A percentile compares a stretch with the other conserved stretches of the same genome.
Conservation (phyloP, 441 rosid genomes). For the Erodium trifolium region DNA sequence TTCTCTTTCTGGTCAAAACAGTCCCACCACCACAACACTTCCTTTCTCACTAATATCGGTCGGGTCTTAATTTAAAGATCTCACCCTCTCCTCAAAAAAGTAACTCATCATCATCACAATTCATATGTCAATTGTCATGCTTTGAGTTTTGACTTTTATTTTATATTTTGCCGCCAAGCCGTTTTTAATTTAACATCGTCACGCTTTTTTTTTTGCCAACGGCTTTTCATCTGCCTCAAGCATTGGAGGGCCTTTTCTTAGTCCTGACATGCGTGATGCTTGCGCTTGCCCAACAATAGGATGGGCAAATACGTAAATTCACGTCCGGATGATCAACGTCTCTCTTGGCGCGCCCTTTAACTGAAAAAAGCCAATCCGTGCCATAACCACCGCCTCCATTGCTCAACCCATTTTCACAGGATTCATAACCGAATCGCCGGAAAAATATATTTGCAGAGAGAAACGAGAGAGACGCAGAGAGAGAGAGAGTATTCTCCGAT, state of each 20-base stretch:
- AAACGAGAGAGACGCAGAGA: not conserved
- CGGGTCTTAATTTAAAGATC: not conserved
- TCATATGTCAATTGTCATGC: not conserved
- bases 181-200: not conserved
- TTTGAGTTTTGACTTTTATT: too few relatives aligned
- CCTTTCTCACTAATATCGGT: not conserved
- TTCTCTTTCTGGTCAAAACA: not conserved
- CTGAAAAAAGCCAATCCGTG: not conserved
- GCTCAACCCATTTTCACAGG: not conserved
- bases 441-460: not conserved
- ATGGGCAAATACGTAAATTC: not conserved
- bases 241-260: not conserved
- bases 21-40: too few relatives aligned
- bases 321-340: not conserved
- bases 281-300: not conserved
- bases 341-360: constrained; percentile 6
- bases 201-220: not conserved
- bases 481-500: not conserved
- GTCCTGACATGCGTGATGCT: not conserved
- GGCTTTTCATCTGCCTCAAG: not conserved
- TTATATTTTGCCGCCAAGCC: not conserved
- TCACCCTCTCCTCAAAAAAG: not conserved
- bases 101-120: not conserved
- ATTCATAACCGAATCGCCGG: not conserved
- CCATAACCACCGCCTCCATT: not conserved